phyloP scores from a whole-genome alignment of 495 filamentous ascomycete genomes.

The Penicillium angulare region DNA sequence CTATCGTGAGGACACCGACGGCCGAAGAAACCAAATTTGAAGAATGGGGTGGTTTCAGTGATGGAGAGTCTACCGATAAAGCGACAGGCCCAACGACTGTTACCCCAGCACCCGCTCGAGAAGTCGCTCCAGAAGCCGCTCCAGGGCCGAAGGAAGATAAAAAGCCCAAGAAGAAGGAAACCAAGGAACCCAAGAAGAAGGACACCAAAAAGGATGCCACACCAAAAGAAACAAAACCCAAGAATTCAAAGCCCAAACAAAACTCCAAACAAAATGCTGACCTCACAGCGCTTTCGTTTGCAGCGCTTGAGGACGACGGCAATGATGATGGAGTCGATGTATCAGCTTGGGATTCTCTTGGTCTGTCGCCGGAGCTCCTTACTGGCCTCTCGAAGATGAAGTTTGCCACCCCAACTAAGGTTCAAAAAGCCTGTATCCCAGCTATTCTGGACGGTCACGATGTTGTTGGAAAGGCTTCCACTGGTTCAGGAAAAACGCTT shows the following conservation, averaged over 20 bases:
- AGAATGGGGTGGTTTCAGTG: slow-evolving; percentile 57
- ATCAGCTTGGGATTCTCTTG: slow-evolving; percentile 72
- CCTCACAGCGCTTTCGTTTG: slow-evolving; percentile 34
- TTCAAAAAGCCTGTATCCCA: slow-evolving; percentile 76
- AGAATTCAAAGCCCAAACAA: slow-evolving; percentile 28
- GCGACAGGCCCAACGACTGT: slow-evolving; percentile 5
- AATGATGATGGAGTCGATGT: slow-evolving; percentile 51
- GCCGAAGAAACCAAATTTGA: slow-evolving; percentile 35
- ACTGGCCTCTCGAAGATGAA: slow-evolving; percentile 73
- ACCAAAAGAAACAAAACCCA: slow-evolving; percentile 25
- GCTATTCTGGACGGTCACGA: slow-evolving; percentile 82
- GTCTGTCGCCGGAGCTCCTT: slow-evolving; percentile 66
- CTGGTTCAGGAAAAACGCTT: slow-evolving; percentile 94
- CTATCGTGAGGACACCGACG: slow-evolving; percentile 27
- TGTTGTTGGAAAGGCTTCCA: slow-evolving; percentile 92
- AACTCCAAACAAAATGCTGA: slow-evolving; percentile 27
- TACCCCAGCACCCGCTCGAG: too few species aligned
- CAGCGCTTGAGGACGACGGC: slow-evolving; percentile 38
- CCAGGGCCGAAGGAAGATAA: slow-evolving; percentile 20
- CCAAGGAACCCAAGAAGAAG: slow-evolving; percentile 30
- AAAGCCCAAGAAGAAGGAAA: slow-evolving; percentile 8
- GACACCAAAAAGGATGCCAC: slow-evolving; percentile 19
- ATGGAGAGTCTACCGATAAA: slow-evolving; percentile 34
- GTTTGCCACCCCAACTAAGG: slow-evolving; percentile 75
- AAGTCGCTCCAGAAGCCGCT: too few species aligned